phyloP scores from a whole-genome alignment of 768 basidiomycete genomes.

The Lanmaoa rubissima region DNA sequence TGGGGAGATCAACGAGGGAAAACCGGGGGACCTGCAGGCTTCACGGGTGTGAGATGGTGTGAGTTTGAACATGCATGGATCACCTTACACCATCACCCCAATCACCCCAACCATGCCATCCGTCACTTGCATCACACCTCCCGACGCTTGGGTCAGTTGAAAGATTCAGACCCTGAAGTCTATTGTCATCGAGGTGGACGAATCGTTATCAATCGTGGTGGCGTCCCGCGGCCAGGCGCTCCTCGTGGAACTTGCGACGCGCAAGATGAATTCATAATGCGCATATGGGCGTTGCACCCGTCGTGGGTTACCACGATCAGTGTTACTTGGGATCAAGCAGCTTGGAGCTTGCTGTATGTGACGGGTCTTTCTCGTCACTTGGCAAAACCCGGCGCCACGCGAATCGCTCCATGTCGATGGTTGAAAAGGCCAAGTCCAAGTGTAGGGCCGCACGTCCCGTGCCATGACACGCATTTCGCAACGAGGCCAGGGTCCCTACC shows the following conservation, averaged over 20 bases:
- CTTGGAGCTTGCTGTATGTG: constrained; percentile 11
- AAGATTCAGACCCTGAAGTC: constrained; percentile 14
- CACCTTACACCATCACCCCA: neutral
- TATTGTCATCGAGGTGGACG: constrained; percentile 5
- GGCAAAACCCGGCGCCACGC: neutral
- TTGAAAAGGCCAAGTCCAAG: neutral
- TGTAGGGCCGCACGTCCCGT: constrained; percentile 6
- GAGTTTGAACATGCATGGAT: neutral
- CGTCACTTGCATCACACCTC: neutral
- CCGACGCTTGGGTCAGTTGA: neutral
- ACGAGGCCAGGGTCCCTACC: constrained; percentile 16
- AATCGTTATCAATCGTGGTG: constrained; percentile 4
- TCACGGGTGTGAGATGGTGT: neutral
- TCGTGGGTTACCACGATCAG: neutral
- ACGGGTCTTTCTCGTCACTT: neutral
- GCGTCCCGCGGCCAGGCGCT: constrained; percentile 15
- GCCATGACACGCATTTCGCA: neutral
- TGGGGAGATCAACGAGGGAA: neutral
- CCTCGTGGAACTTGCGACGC: neutral
- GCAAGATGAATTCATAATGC: constrained; percentile 9
- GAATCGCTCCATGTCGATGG: neutral
- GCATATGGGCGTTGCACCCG: neutral
- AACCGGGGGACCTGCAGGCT: neutral
- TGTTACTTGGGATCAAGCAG: neutral
- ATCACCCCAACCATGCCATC: neutral